These are phyloP conservation scores for Tuber borchii DNA, from an alignment of 495 filamentous ascomycete genomes.

Conservation along the genomic window DNA sequence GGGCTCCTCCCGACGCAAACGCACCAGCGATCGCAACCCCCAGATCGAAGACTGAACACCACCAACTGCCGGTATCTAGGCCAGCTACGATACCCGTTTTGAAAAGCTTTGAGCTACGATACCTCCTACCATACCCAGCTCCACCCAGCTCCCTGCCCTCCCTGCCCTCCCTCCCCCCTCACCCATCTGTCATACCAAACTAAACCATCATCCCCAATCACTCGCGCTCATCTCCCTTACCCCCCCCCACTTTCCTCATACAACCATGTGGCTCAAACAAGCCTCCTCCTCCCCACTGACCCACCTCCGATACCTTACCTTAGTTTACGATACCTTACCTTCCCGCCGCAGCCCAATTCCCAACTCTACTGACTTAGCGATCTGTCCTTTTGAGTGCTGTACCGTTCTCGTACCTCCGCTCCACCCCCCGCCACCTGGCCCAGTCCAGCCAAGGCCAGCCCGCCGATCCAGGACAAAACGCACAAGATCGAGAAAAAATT, in stretches of 20 bases:
- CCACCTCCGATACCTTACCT: no score
- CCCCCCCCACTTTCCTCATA: no score
- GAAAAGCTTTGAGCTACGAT: neutral
- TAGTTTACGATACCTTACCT: neutral
- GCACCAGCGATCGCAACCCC: neutral
- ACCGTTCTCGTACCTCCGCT: neutral
- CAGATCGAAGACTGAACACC: neutral
- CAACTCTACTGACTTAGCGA: neutral
- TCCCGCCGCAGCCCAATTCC: constrained; percentile 2
- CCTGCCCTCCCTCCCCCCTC: no score
- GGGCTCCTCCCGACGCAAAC: no score
- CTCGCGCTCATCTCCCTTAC: neutral
- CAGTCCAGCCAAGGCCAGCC: neutral
- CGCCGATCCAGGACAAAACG: neutral
- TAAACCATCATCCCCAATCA: neutral
- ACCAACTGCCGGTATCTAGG: no score
- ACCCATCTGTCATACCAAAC: neutral
- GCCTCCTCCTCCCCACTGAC: neutral
- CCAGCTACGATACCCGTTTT: no score
- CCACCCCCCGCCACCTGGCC: no score
- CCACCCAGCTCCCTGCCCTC: no score
- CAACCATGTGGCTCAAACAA: neutral
- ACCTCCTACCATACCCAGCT: neutral
- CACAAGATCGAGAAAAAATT: constrained; percentile 1
- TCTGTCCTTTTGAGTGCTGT: neutral